Conservation (phyloP, 805 yeast species). For the Candida endomychidarum region DNA sequence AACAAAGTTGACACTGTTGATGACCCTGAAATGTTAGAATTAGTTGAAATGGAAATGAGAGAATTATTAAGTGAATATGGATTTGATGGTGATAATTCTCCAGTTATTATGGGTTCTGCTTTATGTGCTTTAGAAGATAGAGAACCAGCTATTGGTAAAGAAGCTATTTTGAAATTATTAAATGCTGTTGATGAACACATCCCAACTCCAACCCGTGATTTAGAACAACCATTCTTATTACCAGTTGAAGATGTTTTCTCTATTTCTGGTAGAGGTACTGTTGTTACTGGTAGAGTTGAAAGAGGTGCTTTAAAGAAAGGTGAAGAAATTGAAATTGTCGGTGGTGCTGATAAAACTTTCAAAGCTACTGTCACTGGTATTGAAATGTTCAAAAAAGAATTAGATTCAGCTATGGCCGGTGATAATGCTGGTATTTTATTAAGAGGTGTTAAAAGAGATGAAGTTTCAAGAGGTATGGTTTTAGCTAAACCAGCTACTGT, state of each 20-base stretch:
- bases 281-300: slow-evolving; percentile 98
- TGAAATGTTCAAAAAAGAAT: slow-evolving; percentile 99
- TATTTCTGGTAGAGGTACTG: slow-evolving; percentile 99
- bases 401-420: slow-evolving; percentile 97
- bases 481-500: slow-evolving; percentile 89
- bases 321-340: slow-evolving; percentile 97
- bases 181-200: slow-evolving; percentile 91
- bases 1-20: slow-evolving; percentile 98
- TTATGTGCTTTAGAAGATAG: slow-evolving; percentile 89
- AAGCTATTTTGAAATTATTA: slow-evolving; percentile 79
- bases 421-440: slow-evolving; percentile 97
- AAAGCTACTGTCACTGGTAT: slow-evolving; percentile 97
- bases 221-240: slow-evolving; percentile 94
- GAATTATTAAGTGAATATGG: slow-evolving; percentile 89
- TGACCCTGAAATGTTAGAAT: slow-evolving; percentile 98
- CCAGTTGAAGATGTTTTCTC: slow-evolving; percentile 98
- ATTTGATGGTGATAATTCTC: slow-evolving; percentile 97
- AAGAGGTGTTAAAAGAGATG: slow-evolving; percentile 98
- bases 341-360: slow-evolving; percentile 79
- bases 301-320: slow-evolving; percentile 98
- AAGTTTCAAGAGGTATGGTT: slow-evolving; percentile 96
- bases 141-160: slow-evolving; percentile 87
- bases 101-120: slow-evolving; percentile 98
- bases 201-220: slow-evolving; percentile 95
- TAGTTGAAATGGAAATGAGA: slow-evolving; percentile 99